Evolutionary conservation across 371 early-diverging fungal genomes (phyloP).

Genomic region (Racocetra persica): DNA sequence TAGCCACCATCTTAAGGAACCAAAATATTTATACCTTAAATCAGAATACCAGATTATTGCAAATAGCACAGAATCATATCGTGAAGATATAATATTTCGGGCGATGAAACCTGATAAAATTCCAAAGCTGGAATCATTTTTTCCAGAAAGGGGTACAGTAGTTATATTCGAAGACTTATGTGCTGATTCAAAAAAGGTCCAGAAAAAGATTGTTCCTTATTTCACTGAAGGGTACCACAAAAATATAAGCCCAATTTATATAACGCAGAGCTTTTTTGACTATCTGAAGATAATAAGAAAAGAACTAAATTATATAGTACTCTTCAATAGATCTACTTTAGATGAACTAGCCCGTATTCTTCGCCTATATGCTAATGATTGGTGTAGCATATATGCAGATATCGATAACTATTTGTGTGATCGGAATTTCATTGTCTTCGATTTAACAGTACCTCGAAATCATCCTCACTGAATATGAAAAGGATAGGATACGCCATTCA

Average conservation of each 20-base stretch:
- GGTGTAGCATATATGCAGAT: not conserved
- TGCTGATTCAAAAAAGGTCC: not conserved
- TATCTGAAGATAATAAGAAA: not conserved
- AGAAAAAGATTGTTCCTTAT: not conserved
- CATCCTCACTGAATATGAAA: conserved; percentile 22
- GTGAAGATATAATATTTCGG: conserved; percentile 5
- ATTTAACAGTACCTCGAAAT: not conserved
- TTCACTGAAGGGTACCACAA: not conserved
- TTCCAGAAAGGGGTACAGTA: not conserved
- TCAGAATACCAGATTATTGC: not conserved
- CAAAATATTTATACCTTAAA: conserved; percentile 24
- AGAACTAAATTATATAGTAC: too few species aligned
- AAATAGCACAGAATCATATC: conserved; percentile 9
- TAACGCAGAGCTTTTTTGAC: not conserved
- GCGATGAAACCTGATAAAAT: conserved; percentile 13
- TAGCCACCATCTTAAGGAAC: conserved; percentile 16
- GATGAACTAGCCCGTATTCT: not conserved
- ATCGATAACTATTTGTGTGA: not conserved
- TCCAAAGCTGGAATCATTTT: not conserved
- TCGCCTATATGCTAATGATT: not conserved
- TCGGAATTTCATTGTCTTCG: too few species aligned
- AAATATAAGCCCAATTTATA: not conserved
- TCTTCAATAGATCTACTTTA: too few species aligned
- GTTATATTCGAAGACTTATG: conserved; percentile 21
- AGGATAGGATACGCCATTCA: too few species aligned